Base-by-base conservation (phyloP, 805 yeast species). In the Lipomyces chichibuensis region DNA sequence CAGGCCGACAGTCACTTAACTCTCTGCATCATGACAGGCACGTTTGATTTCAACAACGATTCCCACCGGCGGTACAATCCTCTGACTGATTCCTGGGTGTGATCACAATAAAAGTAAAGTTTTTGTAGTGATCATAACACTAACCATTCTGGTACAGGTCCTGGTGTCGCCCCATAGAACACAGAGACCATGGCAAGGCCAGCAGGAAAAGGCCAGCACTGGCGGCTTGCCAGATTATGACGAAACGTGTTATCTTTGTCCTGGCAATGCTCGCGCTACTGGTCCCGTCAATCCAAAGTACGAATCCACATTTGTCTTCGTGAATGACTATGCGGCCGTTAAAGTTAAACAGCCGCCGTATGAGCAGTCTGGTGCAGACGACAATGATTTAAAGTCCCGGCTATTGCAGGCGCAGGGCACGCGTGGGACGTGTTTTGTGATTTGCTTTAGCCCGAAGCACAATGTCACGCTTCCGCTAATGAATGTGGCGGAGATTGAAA, bases 151-250 rank as follows among this genome's bases (percentile, higher is more conserved):
- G 6, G 13, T 7, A 8, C 33, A 52, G 55, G 55, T 89, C 32
- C 80, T 89, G 60, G 88, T 89, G 60, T 88, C 92, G 17, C 93
- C 94, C 5, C 94, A 89, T 74, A 80, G 93, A 65, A 85, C 92
- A 37, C 87, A 88, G 76, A 81, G 94, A 71, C 93, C 94, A 25
- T 89, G 93, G 93, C 89, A 86, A 75, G 93, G 93, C 49, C 90
- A 87, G 69, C 82, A 86, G 70, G 93, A 89, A 75, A 80, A 80
- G 46, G 76, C 81, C 17, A 73, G 75, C 62, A 80, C 76, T 57
- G 80, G 78, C 17, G 72, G 75, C 35, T 79, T 82, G 69, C 89
- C 90, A 3, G 78, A 71, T 43, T 88, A 84, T 74, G 93, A 89
- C 72, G 84, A 84, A 25, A 83, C 83, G 69, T 89, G 94, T 78